These are phyloP conservation scores for Epipyxis sp. DNA, from an alignment of 108 stramenopile genomes.

Conservation along the genomic window DNA sequence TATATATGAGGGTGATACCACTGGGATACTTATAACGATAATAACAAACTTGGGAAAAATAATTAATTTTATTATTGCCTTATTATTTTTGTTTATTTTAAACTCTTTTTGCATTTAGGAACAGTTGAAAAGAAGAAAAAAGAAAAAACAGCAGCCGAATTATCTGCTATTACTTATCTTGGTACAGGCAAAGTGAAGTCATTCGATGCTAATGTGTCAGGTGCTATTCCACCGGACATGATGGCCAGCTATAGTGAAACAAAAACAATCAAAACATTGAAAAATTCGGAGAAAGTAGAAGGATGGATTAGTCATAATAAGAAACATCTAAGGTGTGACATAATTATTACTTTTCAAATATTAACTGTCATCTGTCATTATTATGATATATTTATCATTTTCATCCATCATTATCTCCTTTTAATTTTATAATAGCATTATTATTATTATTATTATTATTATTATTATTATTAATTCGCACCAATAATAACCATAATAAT, in stretches of 20 bases:
- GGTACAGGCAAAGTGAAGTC: slow-evolving; percentile 55
- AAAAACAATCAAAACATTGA: slow-evolving; percentile 46
- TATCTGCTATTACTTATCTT: slow-evolving; percentile 50
- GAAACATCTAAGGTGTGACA: too few species aligned
- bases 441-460: too few species aligned
- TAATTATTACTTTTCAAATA: too few species aligned
- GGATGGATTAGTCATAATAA: slow-evolving; percentile 49
- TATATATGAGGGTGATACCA: too few species aligned
- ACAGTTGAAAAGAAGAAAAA: slow-evolving; percentile 38
- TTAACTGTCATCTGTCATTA: too few species aligned
- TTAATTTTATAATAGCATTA: too few species aligned
- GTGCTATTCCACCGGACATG: slow-evolving; percentile 27
- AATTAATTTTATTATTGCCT: too few species aligned
- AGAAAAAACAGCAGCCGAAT: slow-evolving; percentile 45
- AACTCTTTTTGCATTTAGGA: too few species aligned
- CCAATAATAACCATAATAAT: too few species aligned
- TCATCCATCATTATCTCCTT: too few species aligned
- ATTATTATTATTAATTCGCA: too few species aligned
- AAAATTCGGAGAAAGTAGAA: slow-evolving; percentile 27
- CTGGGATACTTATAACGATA: slow-evolving; percentile 70
- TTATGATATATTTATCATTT: too few species aligned
- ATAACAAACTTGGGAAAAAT: slow-evolving; percentile 47
- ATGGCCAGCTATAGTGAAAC: slow-evolving; percentile 45
- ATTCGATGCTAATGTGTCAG: not conserved
- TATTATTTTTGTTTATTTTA: slow-evolving; percentile 36